Conservation (phyloP, 768 basidiomycete genomes). For the Hortiboletus campestris region DNA sequence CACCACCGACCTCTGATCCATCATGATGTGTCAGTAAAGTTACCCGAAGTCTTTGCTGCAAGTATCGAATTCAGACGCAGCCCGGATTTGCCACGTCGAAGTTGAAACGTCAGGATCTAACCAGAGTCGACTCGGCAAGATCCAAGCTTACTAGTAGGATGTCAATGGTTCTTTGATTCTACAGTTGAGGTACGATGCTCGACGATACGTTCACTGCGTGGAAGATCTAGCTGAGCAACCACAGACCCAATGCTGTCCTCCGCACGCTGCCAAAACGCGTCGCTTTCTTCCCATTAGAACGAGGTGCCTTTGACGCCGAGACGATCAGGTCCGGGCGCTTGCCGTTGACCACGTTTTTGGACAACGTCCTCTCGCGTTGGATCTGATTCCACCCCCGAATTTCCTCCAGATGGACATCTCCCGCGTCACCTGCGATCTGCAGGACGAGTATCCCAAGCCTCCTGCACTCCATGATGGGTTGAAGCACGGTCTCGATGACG, state of each 20-base stretch:
- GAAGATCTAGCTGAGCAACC: background rate
- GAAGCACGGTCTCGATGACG: constrained; percentile 1
- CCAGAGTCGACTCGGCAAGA: too few relatives aligned
- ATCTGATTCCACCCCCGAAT: constrained; percentile 10
- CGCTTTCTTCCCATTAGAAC: constrained; percentile 4
- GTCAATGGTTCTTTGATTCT: too few relatives aligned
- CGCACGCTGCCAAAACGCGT: constrained; percentile 10
- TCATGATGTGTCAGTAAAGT: too few relatives aligned
- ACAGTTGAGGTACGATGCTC: too few relatives aligned
- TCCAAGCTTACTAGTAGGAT: too few relatives aligned
- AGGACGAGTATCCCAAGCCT: constrained; percentile 7
- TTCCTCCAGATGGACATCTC: constrained; percentile 3
- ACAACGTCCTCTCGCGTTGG: background rate
- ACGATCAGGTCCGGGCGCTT: background rate
- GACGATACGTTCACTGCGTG: too few relatives aligned
- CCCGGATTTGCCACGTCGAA: too few relatives aligned
- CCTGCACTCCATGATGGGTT: constrained; percentile 3
- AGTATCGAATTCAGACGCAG: too few relatives aligned
- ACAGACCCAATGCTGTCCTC: background rate
- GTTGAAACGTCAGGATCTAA: too few relatives aligned
- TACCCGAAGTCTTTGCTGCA: too few relatives aligned
- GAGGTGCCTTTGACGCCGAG: background rate
- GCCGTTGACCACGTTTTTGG: background rate
- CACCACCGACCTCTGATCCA: too few relatives aligned
- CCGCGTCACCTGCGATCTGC: constrained; percentile 6